Evolutionary conservation across 2,329 filamentous ascomycete genomes (phyloP).

Genomic region (Fusarium brevicatenulatum): DNA sequence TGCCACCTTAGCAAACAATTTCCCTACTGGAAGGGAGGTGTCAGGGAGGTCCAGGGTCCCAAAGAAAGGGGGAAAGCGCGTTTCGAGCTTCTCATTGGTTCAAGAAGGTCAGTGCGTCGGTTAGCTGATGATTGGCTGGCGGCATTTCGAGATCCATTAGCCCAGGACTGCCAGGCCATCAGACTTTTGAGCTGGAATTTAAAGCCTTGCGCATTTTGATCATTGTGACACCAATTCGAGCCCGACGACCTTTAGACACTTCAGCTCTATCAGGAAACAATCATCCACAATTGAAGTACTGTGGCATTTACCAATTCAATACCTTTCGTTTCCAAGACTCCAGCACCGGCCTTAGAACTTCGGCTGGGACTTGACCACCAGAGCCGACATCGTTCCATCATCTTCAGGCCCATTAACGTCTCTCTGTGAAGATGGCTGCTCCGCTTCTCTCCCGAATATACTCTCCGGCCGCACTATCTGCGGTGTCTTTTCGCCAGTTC

Average conservation of each 20-base stretch:
- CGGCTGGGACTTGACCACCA: slow-evolving; percentile 17
- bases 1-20: slow-evolving; percentile 61
- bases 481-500: slow-evolving; percentile 58
- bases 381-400: slow-evolving; percentile 15
- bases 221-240: slow-evolving; percentile 32
- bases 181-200: slow-evolving; percentile 47
- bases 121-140: slow-evolving; percentile 47
- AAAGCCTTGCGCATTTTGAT: slow-evolving; percentile 39
- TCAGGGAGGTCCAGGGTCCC: slow-evolving; percentile 50
- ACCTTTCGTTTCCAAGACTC: background rate
- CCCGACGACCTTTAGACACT: slow-evolving; percentile 24
- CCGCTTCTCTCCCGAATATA: slow-evolving; percentile 67
- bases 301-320: background rate
- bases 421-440: slow-evolving; percentile 57
- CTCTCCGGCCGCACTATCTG: slow-evolving; percentile 52
- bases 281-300: slow-evolving; percentile 10
- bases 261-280: slow-evolving; percentile 3
- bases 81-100: slow-evolving; percentile 47
- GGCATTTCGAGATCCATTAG: slow-evolving; percentile 37
- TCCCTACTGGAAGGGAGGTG: slow-evolving; percentile 53
- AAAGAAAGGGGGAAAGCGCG: slow-evolving; percentile 57
- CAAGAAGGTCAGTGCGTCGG: slow-evolving; percentile 42
- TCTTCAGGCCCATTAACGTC: slow-evolving; percentile 1
- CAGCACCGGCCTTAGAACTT: background rate
- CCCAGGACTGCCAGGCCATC: slow-evolving; percentile 29